A percentile compares a stretch with the other conserved stretches of the same genome.
Conservation (phyloP, 139 green algal genomes). For the Mesotaenium endlicherianum region DNA sequence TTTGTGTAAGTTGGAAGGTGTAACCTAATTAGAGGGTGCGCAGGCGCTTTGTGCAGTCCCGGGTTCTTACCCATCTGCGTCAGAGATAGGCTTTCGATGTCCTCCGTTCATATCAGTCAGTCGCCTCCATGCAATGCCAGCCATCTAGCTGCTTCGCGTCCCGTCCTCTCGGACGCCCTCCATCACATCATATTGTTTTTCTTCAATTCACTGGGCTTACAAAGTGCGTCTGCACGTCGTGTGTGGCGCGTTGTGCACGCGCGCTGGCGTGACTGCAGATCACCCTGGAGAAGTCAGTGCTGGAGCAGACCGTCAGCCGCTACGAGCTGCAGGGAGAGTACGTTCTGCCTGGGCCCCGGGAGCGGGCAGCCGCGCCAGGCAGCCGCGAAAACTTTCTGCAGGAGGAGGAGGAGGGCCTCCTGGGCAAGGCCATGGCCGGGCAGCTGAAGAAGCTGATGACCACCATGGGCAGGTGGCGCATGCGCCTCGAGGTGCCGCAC, state of each 20-base stretch:
- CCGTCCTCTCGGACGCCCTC: too few species aligned
- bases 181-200: too few species aligned
- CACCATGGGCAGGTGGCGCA: conserved; percentile 38
- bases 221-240: background rate
- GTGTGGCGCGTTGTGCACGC: background rate
- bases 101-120: too few species aligned
- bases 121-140: too few species aligned
- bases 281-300: conserved; percentile 46
- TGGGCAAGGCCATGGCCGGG: conserved; percentile 12
- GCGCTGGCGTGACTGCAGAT: conserved; percentile 12
- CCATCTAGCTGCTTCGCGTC: too few species aligned
- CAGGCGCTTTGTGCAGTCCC: too few species aligned
- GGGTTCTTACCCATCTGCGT: too few species aligned
- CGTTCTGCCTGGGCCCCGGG: conserved; percentile 42
- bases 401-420: background rate
- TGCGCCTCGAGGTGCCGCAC: conserved; percentile 47
- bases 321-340: conserved; percentile 59
- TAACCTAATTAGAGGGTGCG: too few species aligned
- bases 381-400: background rate
- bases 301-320: conserved; percentile 50
- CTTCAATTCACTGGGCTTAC: too few species aligned
- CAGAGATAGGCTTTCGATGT: too few species aligned
- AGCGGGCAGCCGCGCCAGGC: background rate
- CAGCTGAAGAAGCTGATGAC: conserved; percentile 29
- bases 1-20: too few species aligned